These are phyloP conservation scores for Geopyxis carbonaria DNA, from an alignment of 495 filamentous ascomycete species.

Conservation along the genomic window DNA sequence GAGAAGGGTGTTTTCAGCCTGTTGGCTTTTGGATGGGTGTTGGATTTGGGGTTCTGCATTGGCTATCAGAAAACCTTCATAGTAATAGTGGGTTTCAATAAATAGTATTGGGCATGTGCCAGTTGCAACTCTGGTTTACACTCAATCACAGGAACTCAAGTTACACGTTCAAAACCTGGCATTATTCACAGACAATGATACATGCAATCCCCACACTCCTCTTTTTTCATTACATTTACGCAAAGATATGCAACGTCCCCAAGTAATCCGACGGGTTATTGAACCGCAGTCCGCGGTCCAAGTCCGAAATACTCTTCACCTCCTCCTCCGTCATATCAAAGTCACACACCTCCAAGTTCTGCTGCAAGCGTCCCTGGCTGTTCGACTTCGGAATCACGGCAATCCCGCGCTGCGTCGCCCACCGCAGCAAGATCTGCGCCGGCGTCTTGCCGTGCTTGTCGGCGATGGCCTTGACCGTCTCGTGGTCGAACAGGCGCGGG, in stretches of 20 bases:
- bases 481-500: constrained; percentile 52
- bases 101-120: no score
- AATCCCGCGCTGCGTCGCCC: constrained; percentile 84
- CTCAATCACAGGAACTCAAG: no score
- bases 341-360: constrained; percentile 29
- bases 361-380: constrained; percentile 39
- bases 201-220: background rate
- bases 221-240: constrained; percentile 16
- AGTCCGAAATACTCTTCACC: constrained; percentile 27
- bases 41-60: background rate
- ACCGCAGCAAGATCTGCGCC: constrained; percentile 76
- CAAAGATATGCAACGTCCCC: constrained; percentile 30
- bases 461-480: constrained; percentile 44
- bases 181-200: background rate
- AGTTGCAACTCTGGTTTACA: no score
- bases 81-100: no score
- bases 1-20: no score
- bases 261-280: constrained; percentile 23
- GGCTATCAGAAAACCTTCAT: no score
- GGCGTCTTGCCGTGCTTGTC: constrained; percentile 56
- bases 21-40: background rate
- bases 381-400: constrained; percentile 87
- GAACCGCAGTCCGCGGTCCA: constrained; percentile 28
- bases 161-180: no score
- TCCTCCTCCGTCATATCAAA: constrained; percentile 28